A percentile compares a stretch with the other conserved stretches of the same genome.
Evolutionary conservation across 306 rosid genomes (phyloP).

Genomic region (Prunus salicina): DNA sequence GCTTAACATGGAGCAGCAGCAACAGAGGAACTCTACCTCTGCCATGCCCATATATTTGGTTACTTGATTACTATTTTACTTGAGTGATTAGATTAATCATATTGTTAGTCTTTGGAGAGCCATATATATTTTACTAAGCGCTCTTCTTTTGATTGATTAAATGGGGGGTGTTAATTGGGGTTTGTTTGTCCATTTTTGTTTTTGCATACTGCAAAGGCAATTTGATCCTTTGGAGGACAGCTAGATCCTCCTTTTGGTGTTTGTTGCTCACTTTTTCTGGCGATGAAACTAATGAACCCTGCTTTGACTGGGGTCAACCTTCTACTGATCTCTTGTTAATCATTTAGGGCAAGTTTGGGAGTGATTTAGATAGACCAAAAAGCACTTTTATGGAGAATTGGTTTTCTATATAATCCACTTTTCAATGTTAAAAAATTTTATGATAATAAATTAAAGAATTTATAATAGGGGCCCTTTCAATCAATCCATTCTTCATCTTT

Average conservation of each 20-base stretch:
- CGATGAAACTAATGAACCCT: constrained; percentile 18
- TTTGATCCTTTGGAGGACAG: constrained; percentile 34
- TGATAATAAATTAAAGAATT: background rate
- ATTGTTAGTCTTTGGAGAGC: constrained; percentile 4
- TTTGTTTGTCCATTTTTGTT: background rate
- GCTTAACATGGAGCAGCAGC: constrained; percentile 77
- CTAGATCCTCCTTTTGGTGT: constrained; percentile 38
- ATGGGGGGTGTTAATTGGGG: constrained; percentile 2
- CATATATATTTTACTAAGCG: constrained; percentile 1
- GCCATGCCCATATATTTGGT: constrained; percentile 84
- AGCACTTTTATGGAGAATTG: no score
- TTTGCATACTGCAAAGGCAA: constrained; percentile 8
- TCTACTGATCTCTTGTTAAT: background rate
- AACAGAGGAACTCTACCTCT: constrained; percentile 64
- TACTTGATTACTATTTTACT: constrained; percentile 25
- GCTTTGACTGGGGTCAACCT: constrained; percentile 33
- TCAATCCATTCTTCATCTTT: background rate
- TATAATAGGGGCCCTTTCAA: background rate
- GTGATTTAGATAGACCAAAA: no score
- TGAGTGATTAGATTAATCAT: background rate
- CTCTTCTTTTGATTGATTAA: background rate
- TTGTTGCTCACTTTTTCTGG: constrained; percentile 15
- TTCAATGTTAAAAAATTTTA: background rate
- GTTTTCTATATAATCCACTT: no score
- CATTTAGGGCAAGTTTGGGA: no score